These are phyloP conservation scores for Alnus glutinosa DNA, from an alignment of 306 rosid species.

Conservation along the genomic window DNA sequence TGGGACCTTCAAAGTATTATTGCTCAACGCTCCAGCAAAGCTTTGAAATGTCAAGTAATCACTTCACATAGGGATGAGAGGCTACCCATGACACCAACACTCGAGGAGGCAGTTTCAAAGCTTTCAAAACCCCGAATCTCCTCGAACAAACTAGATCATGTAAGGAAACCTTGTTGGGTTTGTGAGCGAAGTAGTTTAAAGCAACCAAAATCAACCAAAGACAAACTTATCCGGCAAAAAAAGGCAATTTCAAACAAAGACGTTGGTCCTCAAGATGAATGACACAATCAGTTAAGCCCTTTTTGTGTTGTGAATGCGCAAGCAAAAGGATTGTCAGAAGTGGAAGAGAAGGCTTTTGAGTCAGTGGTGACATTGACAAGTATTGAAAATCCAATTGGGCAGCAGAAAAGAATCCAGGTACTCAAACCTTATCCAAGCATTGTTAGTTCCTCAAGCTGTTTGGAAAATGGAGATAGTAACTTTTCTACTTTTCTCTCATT, in stretches of 20 bases:
- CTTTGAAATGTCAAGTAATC: conserved; percentile 10
- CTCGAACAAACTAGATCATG: conserved; percentile 18
- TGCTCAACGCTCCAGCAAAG: conserved; percentile 14
- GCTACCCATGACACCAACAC: conserved; percentile 12
- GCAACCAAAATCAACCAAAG: conserved; percentile 15
- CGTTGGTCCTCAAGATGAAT: too few species aligned
- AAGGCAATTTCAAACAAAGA: conserved; percentile 11
- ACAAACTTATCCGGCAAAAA: background rate
- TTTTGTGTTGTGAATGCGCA: conserved; percentile 14
- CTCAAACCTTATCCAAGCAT: conserved; percentile 23
- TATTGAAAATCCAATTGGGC: conserved; percentile 33
- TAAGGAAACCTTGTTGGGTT: background rate
- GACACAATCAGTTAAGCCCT: conserved; percentile 15
- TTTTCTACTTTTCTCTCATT: too few species aligned
- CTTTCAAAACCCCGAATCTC: conserved; percentile 25
- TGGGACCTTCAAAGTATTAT: conserved; percentile 62
- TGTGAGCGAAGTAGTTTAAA: conserved; percentile 30
- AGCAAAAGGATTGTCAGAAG: conserved; percentile 24
- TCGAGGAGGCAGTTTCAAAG: conserved; percentile 19
- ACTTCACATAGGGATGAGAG: conserved; percentile 26
- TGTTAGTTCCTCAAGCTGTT: conserved; percentile 10
- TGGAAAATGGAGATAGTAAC: background rate
- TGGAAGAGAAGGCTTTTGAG: conserved; percentile 1
- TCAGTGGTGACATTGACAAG: too few species aligned
- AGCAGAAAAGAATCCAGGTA: background rate